A percentile compares a stretch with the other conserved stretches of the same genome.
These are phyloP conservation scores for Echeveria elegans DNA, from an alignment of 164 flowering plant genomes.

Conservation along the genomic window DNA sequence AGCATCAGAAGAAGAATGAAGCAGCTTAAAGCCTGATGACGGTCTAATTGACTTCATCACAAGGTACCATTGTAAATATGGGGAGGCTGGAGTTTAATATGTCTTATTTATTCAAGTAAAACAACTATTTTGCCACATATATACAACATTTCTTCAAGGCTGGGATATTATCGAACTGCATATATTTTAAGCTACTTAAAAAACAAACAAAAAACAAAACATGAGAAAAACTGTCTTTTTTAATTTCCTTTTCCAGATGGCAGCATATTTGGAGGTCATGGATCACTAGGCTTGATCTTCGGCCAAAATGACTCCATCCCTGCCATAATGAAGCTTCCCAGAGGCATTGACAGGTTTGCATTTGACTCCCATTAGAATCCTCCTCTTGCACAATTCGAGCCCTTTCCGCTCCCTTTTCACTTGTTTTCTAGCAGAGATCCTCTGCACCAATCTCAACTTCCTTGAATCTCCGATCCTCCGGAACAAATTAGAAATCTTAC, in stretches of 20 bases:
- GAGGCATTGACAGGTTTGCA: conserved; percentile 40
- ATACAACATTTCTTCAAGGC: neutral
- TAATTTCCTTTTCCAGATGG: neutral
- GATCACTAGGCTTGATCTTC: conserved; percentile 8
- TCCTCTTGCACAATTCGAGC: conserved; percentile 52
- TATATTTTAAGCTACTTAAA: neutral
- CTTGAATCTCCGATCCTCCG: neutral
- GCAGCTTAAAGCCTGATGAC: no score
- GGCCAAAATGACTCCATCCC: conserved; percentile 21
- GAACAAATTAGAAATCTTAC: neutral
- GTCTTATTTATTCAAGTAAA: no score
- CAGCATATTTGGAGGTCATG: neutral
- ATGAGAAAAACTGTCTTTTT: no score
- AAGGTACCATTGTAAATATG: no score
- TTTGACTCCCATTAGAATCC: conserved; percentile 50
- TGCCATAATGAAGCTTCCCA: conserved; percentile 29
- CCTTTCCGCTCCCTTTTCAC: conserved; percentile 9
- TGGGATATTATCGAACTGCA: neutral
- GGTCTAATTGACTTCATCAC: no score
- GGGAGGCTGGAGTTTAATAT: neutral
- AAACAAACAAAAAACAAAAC: neutral
- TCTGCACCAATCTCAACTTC: neutral
- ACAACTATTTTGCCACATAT: neutral
- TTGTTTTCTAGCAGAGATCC: neutral
- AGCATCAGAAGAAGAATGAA: conserved; percentile 20